These are phyloP conservation scores for Pichia rugopelliculosa DNA, from an alignment of 805 yeast genomes.

Conservation along the genomic window DNA sequence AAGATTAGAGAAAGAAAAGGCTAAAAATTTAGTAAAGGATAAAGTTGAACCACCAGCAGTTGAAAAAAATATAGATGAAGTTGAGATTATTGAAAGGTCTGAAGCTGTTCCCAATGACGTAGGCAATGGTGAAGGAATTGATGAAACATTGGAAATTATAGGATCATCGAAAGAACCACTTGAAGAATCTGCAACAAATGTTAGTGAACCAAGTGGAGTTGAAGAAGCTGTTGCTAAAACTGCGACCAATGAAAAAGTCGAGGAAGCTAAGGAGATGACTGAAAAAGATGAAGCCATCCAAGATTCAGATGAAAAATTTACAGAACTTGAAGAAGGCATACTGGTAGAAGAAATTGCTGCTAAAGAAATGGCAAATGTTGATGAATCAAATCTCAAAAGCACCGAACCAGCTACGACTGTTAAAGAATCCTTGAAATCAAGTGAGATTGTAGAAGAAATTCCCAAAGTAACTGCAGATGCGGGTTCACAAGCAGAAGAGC, in stretches of 20 bases:
- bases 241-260: too few species aligned
- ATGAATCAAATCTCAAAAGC: too few species aligned
- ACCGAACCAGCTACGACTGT: too few species aligned
- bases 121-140: constrained; percentile 1
- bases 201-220: background rate
- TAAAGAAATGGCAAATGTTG: too few species aligned
- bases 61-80: background rate
- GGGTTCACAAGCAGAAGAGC: background rate
- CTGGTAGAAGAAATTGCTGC: background rate
- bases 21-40: background rate
- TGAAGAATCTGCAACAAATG: background rate
- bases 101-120: background rate
- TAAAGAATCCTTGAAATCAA: too few species aligned
- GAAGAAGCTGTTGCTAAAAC: background rate
- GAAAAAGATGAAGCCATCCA: background rate
- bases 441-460: too few species aligned
- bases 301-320: background rate
- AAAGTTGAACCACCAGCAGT: background rate
- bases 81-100: background rate
- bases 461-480: too few species aligned
- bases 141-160: too few species aligned
- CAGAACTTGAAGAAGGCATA: too few species aligned
- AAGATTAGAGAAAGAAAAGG: background rate
- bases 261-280: too few species aligned
- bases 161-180: background rate